Evolutionary conservation across 768 basidiomycete genomes (phyloP).

Genomic region (Pleurotus ostreatus): DNA sequence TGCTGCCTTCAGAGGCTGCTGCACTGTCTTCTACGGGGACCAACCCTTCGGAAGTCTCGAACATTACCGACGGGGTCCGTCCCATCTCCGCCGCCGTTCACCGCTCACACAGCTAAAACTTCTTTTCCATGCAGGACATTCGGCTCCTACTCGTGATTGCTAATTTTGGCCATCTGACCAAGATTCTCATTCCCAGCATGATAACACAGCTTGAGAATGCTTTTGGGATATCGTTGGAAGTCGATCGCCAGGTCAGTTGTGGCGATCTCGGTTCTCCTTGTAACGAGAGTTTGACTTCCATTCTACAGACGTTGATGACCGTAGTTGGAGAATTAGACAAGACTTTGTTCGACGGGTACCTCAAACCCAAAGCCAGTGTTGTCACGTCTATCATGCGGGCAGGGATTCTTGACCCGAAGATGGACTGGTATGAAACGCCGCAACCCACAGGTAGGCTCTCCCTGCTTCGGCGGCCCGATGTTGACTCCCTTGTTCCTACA

Average conservation of each 20-base stretch:
- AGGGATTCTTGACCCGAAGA: slow-evolving; percentile 74
- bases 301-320: slow-evolving; percentile 59
- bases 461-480: slow-evolving; percentile 8
- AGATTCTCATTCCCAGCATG: slow-evolving; percentile 71
- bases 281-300: slow-evolving; percentile 8
- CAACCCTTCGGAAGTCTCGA: slow-evolving; percentile 53
- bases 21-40: slow-evolving; percentile 27
- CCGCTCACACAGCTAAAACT: not conserved
- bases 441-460: slow-evolving; percentile 78
- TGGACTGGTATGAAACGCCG: slow-evolving; percentile 94
- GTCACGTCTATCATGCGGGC: slow-evolving; percentile 65
- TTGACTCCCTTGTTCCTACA: slow-evolving; percentile 14
- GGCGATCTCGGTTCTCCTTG: slow-evolving; percentile 6
- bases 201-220: slow-evolving; percentile 74
- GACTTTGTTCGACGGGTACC: slow-evolving; percentile 84
- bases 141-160: slow-evolving; percentile 86
- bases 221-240: slow-evolving; percentile 65
- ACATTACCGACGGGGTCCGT: slow-evolving; percentile 61
- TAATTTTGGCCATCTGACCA: slow-evolving; percentile 78
- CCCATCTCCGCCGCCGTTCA: slow-evolving; percentile 6
- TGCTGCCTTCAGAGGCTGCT: slow-evolving; percentile 22
- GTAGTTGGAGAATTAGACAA: slow-evolving; percentile 83
- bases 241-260: slow-evolving; percentile 62
- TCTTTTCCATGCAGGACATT: slow-evolving; percentile 55
- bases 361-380: slow-evolving; percentile 73